Percentiles rank a stretch among this genome's conserved stretches.
Evolutionary conservation across 2,329 filamentous ascomycete genomes (phyloP).

Genomic region (Diaporthe vaccinii): DNA sequence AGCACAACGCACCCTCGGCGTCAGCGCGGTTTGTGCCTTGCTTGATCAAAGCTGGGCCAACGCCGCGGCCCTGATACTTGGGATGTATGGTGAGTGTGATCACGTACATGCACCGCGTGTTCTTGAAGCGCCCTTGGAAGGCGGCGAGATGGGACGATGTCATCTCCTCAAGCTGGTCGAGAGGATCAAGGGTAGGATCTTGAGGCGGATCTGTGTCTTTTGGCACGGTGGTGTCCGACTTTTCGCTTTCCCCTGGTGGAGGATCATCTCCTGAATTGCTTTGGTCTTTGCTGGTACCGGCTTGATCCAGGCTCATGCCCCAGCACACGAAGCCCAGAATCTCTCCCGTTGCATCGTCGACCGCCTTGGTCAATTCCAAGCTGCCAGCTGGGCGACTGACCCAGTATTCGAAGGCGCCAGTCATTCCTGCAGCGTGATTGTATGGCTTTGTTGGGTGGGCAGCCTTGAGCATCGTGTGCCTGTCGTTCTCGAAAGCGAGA

Average conservation of each 20-base stretch:
- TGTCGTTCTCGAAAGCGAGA: slow-evolving; percentile 49
- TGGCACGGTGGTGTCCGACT: not conserved
- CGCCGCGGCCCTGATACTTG: slow-evolving; percentile 49
- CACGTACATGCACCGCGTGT: slow-evolving; percentile 52
- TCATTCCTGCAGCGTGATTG: slow-evolving; percentile 46
- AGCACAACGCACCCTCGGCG: slow-evolving; percentile 47
- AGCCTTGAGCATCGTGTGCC: slow-evolving; percentile 53
- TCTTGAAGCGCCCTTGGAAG: slow-evolving; percentile 45
- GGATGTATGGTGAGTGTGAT: slow-evolving; percentile 50
- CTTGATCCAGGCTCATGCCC: slow-evolving; percentile 47
- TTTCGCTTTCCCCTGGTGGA: not conserved
- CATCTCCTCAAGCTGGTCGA: slow-evolving; percentile 49
- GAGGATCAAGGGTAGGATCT: slow-evolving; percentile 41
- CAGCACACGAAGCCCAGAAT: slow-evolving; percentile 53
- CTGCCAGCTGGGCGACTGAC: slow-evolving; percentile 42
- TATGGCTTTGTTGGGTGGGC: slow-evolving; percentile 47
- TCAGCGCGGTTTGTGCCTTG: slow-evolving; percentile 51
- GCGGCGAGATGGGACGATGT: slow-evolving; percentile 50
- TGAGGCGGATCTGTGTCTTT: not conserved
- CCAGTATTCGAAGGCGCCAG: slow-evolving; percentile 43
- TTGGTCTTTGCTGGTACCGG: slow-evolving; percentile 29
- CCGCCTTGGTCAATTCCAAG: slow-evolving; percentile 51
- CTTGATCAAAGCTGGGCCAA: slow-evolving; percentile 51
- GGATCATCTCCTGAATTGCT: not conserved
- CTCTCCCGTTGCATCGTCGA: slow-evolving; percentile 47